A percentile compares a stretch with the other conserved stretches of the same genome.
Evolutionary conservation across 345 rosid genomes (phyloP).

Genomic region (Xanthoceras sorbifolium): DNA sequence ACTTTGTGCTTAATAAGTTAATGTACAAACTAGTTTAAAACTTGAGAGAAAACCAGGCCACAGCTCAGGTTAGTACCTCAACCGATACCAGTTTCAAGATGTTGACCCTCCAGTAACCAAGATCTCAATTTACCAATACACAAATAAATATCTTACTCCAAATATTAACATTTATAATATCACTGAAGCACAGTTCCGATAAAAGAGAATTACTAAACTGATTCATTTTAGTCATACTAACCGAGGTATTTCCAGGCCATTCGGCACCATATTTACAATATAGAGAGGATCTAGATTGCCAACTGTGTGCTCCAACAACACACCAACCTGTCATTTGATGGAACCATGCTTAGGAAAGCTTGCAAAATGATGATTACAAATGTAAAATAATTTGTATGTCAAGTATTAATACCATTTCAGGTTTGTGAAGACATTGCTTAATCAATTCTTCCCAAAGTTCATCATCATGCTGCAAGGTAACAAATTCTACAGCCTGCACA

Average conservation of each 20-base stretch:
- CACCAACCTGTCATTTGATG: conserved; percentile 71
- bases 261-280: conserved; percentile 96
- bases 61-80: too few relatives aligned
- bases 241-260: conserved; percentile 99
- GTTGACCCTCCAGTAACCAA: too few relatives aligned
- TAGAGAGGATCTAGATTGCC: conserved; percentile 97
- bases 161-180: background rate
- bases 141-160: background rate
- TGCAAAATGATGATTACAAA: background rate
- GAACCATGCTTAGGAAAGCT: conserved; percentile 19
- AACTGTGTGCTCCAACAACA: conserved; percentile 96
- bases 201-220: background rate
- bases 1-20: too few relatives aligned
- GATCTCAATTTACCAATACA: too few relatives aligned
- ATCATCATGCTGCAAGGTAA: conserved; percentile 93
- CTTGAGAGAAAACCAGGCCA: too few relatives aligned
- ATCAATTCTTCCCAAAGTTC: conserved; percentile 99
- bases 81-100: too few relatives aligned
- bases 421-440: conserved; percentile 89
- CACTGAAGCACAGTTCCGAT: background rate
- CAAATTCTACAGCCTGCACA: conserved; percentile 98
- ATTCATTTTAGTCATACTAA: conserved; percentile 39
- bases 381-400: background rate
- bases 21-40: too few relatives aligned
- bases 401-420: conserved; percentile 81